Conservation (phyloP, 768 basidiomycete species). For the Candolleomyces efflorescens region DNA sequence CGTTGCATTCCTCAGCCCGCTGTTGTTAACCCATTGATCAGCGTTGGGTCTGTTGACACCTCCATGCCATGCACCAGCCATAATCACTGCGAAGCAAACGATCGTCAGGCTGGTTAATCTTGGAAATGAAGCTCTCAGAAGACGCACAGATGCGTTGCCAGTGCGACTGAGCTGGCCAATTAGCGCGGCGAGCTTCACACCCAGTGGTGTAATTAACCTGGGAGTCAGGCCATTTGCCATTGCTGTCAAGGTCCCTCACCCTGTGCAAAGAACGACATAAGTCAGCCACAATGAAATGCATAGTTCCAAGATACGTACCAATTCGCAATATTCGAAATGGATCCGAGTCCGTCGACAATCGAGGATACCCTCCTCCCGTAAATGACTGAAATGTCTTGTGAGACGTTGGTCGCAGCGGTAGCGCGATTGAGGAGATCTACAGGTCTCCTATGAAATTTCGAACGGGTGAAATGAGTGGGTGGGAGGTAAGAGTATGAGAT, state of each 20-base stretch:
- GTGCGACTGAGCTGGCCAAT: conserved; percentile 65
- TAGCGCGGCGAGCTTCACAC: conserved; percentile 57
- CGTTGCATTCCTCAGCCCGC: conserved; percentile 36
- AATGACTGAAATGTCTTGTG: not conserved
- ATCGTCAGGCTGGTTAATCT: not conserved
- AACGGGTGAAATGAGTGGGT: too few species aligned
- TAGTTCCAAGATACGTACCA: conserved; percentile 26
- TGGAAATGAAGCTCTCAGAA: conserved; percentile 9
- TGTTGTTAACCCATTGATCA: conserved; percentile 37
- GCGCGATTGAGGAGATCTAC: not conserved
- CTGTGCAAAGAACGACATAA: conserved; percentile 19
- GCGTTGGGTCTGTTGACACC: conserved; percentile 32
- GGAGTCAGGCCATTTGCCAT: conserved; percentile 51
- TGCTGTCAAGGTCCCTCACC: conserved; percentile 41
- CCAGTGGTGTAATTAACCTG: conserved; percentile 62
- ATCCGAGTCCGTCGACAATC: conserved; percentile 6
- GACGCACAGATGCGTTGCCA: conserved; percentile 47
- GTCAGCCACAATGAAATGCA: too few species aligned
- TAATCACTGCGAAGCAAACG: conserved; percentile 32
- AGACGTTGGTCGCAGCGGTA: not conserved
- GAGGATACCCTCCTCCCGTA: not conserved
- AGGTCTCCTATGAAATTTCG: too few species aligned
- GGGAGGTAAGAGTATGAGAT: too few species aligned
- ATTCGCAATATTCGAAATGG: conserved; percentile 29
- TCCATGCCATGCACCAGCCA: conserved; percentile 57